These are phyloP conservation scores for Marasmius tenuissimus DNA, from an alignment of 1,284 basidiomycete genomes.

Conservation along the genomic window DNA sequence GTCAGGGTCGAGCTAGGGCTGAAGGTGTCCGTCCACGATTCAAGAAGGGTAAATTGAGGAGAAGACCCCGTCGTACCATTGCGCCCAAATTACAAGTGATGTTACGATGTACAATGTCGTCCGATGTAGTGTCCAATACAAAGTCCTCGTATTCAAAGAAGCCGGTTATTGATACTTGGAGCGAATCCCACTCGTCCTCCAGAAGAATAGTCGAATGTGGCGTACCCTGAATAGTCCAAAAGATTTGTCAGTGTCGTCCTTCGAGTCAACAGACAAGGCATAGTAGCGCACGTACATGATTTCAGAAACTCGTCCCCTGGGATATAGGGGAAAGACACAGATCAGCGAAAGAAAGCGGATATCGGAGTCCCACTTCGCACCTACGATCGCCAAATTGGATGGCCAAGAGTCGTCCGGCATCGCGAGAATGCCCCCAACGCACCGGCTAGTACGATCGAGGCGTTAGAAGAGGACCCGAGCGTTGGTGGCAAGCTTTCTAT, in stretches of 20 bases:
- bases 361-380: slow-evolving; percentile 22
- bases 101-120: background rate
- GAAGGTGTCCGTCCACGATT: too few relatives aligned
- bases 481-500: background rate
- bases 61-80: too few relatives aligned
- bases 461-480: background rate
- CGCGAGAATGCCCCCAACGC: slow-evolving; percentile 69
- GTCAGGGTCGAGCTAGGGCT: too few relatives aligned
- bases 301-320: slow-evolving; percentile 70
- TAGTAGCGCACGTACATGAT: slow-evolving; percentile 45
- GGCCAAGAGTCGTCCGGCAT: slow-evolving; percentile 45
- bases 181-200: slow-evolving; percentile 59
- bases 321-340: slow-evolving; percentile 1
- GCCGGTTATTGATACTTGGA: slow-evolving; percentile 51
- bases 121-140: background rate
- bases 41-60: too few relatives aligned
- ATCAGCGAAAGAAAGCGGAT: slow-evolving; percentile 7
- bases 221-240: slow-evolving; percentile 46
- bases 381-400: slow-evolving; percentile 61
- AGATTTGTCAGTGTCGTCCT: background rate
- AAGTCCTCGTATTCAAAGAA: background rate
- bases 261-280: background rate
- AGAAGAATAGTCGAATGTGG: slow-evolving; percentile 58
- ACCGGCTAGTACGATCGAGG: slow-evolving; percentile 36
- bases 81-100: too few relatives aligned